phyloP scores from a whole-genome alignment of 208 protist species.

The Leishmania amazonensis region DNA sequence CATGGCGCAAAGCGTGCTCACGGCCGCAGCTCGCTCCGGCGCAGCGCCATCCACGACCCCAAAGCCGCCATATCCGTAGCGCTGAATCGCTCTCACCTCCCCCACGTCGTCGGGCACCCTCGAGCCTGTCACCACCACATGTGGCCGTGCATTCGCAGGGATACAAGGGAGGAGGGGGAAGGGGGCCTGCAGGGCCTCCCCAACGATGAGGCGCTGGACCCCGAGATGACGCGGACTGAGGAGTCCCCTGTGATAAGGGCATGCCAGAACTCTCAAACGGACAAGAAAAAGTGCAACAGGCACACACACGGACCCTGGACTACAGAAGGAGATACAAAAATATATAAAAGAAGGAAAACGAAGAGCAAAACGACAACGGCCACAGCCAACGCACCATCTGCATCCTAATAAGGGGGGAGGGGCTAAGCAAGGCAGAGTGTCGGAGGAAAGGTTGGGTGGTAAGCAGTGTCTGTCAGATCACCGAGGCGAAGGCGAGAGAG shows the following conservation, averaged over 20 bases:
- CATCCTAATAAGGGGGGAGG: too few relatives aligned
- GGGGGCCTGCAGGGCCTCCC: too few relatives aligned
- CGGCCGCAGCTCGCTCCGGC: not conserved
- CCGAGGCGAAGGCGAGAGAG: too few relatives aligned
- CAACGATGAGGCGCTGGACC: not conserved
- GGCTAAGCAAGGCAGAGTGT: not conserved
- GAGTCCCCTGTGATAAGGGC: not conserved
- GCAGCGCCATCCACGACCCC: not conserved
- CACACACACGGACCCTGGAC: not conserved
- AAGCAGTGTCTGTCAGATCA: not conserved
- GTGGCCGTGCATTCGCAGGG: not conserved
- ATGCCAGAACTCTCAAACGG: too few relatives aligned
- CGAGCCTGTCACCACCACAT: not conserved
- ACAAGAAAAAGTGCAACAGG: too few relatives aligned
- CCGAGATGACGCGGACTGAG: not conserved
- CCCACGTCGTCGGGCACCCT: not conserved
- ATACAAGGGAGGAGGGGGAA: not conserved
- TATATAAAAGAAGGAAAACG: not conserved
- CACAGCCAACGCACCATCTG: not conserved
- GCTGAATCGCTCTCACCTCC: not conserved
- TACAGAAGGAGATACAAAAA: not conserved
- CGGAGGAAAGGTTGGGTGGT: not conserved
- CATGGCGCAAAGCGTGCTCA: not conserved
- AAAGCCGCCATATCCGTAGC: not conserved
- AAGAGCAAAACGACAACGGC: not conserved